These are phyloP conservation scores for Lactifluus subvellereus DNA, from an alignment of 768 basidiomycete species.

Conservation along the genomic window DNA sequence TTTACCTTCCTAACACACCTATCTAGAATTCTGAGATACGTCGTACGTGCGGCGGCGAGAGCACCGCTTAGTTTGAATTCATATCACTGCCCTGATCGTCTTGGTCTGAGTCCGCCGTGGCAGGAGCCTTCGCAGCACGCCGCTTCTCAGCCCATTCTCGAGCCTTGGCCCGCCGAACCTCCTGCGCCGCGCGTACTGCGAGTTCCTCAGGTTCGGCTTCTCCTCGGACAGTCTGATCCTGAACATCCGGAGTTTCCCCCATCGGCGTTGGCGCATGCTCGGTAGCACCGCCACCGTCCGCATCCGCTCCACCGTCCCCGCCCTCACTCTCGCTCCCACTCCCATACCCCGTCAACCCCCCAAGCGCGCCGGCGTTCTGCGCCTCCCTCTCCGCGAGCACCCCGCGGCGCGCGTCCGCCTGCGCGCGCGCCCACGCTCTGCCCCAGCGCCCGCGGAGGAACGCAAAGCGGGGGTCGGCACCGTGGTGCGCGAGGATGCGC, in stretches of 20 bases:
- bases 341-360: conserved; percentile 53
- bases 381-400: conserved; percentile 26
- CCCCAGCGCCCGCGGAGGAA: conserved; percentile 78
- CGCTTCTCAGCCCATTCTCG: conserved; percentile 54
- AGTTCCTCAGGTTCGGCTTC: conserved; percentile 4
- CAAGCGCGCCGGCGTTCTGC: conserved; percentile 34
- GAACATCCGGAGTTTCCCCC: background rate
- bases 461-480: conserved; percentile 68
- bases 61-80: background rate
- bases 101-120: background rate
- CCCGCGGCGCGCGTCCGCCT: conserved; percentile 39
- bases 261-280: background rate
- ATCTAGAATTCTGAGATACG: background rate
- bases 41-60: background rate
- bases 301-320: conserved; percentile 22
- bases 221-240: background rate
- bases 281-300: background rate
- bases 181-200: conserved; percentile 30
- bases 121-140: conserved; percentile 28
- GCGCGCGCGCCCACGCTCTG: conserved; percentile 52
- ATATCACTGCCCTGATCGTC: background rate
- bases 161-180: conserved; percentile 49
- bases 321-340: conserved; percentile 27
- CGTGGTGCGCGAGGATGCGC: conserved; percentile 84
- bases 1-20: conserved; percentile 1